A percentile compares a stretch with the other conserved stretches of the same genome.
phyloP scores from a whole-genome alignment of 768 basidiomycete genomes.

The Floccularia luteovirens region DNA sequence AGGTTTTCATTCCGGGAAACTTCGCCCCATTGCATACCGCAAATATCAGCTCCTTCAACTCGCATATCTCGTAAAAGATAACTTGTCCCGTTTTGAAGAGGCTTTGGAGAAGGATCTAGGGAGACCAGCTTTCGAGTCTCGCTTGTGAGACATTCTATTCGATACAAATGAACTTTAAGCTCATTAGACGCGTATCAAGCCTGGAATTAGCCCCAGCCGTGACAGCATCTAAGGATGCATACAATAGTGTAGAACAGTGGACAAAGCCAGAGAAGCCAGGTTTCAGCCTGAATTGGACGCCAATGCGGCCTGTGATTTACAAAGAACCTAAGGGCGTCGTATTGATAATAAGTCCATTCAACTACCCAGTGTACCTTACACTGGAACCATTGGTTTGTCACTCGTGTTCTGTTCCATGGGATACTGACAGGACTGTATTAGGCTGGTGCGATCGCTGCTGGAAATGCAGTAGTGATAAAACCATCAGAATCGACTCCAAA shows the following conservation, averaged over 20 bases:
- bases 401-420: not conserved
- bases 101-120: slow-evolving; percentile 58
- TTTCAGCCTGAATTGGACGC: slow-evolving; percentile 46
- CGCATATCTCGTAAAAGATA: slow-evolving; percentile 69
- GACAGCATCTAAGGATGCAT: slow-evolving; percentile 43
- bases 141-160: slow-evolving; percentile 27
- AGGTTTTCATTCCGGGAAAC: slow-evolving; percentile 61
- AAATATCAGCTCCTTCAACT: slow-evolving; percentile 75
- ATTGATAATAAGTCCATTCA: slow-evolving; percentile 67
- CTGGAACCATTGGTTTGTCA: slow-evolving; percentile 49
- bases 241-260: slow-evolving; percentile 70
- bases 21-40: slow-evolving; percentile 57
- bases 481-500: slow-evolving; percentile 66
- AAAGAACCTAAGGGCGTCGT: slow-evolving; percentile 77
- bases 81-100: slow-evolving; percentile 48
- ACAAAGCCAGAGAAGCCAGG: slow-evolving; percentile 51
- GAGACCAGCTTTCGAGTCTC: slow-evolving; percentile 49
- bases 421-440: not conserved
- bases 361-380: slow-evolving; percentile 61
- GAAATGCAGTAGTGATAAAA: slow-evolving; percentile 65
- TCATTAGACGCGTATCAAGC: slow-evolving; percentile 21
- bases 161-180: not conserved
- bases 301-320: slow-evolving; percentile 55
- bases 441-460: slow-evolving; percentile 49
- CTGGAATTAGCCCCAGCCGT: slow-evolving; percentile 52